Base-by-base conservation (phyloP, 768 basidiomycete genomes). In the Baorangia bicolor region DNA sequence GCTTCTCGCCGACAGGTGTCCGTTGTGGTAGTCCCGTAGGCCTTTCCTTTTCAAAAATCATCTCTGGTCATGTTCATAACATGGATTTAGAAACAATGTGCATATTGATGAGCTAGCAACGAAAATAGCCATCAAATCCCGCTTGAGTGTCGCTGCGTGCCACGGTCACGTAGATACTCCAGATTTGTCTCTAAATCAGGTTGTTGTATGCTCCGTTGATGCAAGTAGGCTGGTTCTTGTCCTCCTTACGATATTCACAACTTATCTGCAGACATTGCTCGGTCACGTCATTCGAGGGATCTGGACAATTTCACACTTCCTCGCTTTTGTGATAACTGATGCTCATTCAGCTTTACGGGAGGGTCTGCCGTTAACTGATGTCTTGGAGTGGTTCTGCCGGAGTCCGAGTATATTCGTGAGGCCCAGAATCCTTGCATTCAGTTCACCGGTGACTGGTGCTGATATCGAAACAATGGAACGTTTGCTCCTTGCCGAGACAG, bases 341-440 rank as follows among this genome's bases (percentile, higher is more conserved):
- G 77, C 75, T n/a, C 68, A 77, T 45, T 64, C 60, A 25, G 60
- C 75, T 49, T 64, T 70, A 57, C 71, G 75, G 49, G 68, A 73
- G 31, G 70, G 75, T 46, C 73, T 73, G 10, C 73, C 76, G 11
- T 69, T 81, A 43, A 65, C 75, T 27, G 75, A 75, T 56, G 58
- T 82, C 42, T 77, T 82, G 74, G 68, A 70, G 35, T 74, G 79
- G 53, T 78, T 78, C 58, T 81, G 78, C 65, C 71, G 68, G 47
- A 56, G 69, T 33, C 68, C 75, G 10, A 70, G 73, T 53, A 56
- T 65, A 25, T 55, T 69, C 41, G 66, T 63, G 13, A 74, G 73
- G 30, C 82, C 83, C 20, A 76, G 75, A 31, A 64, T 84, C 28
- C 72, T 83, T 55, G 77, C 75, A 12, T 55, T 81, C 42, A 70